Percentiles rank a stretch among this genome's conserved stretches.
These are phyloP conservation scores for Cyberlindnera maritima DNA, from an alignment of 805 yeast genomes.

Conservation along the genomic window DNA sequence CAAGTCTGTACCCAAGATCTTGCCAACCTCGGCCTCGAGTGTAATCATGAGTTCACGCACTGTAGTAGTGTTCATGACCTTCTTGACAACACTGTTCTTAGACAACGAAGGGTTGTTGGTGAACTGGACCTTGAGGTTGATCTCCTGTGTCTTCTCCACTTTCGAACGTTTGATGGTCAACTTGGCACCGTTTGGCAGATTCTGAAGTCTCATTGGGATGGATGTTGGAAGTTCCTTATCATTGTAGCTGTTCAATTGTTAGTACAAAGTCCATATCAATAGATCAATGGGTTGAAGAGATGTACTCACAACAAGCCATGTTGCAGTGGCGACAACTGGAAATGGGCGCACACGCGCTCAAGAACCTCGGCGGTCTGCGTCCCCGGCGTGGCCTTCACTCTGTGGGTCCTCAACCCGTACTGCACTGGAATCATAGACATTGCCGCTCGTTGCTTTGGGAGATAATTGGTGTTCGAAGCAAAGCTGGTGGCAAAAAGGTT, in stretches of 20 bases:
- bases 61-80: conserved; percentile 17
- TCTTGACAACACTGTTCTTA: conserved; percentile 26
- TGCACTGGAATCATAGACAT: conserved; percentile 39
- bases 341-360: conserved; percentile 34
- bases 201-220: conserved; percentile 42
- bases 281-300: neutral
- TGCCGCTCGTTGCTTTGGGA: no score
- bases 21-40: conserved; percentile 19
- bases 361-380: conserved; percentile 37
- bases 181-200: conserved; percentile 44
- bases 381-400: conserved; percentile 34
- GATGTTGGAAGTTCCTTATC: conserved; percentile 34
- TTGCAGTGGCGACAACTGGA: conserved; percentile 30
- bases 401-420: conserved; percentile 34
- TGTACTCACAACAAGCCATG: conserved; percentile 25
- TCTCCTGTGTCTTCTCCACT: conserved; percentile 3
- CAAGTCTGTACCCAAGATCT: conserved; percentile 16
- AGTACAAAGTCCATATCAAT: neutral
- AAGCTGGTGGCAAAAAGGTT: no score
- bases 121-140: conserved; percentile 33
- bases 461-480: no score
- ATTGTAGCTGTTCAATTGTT: conserved; percentile 27
- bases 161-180: conserved; percentile 28
- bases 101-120: conserved; percentile 23
- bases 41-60: conserved; percentile 16